phyloP scores from a whole-genome alignment of 1,139 yeast genomes.

The Suhomyces guaymorum region DNA sequence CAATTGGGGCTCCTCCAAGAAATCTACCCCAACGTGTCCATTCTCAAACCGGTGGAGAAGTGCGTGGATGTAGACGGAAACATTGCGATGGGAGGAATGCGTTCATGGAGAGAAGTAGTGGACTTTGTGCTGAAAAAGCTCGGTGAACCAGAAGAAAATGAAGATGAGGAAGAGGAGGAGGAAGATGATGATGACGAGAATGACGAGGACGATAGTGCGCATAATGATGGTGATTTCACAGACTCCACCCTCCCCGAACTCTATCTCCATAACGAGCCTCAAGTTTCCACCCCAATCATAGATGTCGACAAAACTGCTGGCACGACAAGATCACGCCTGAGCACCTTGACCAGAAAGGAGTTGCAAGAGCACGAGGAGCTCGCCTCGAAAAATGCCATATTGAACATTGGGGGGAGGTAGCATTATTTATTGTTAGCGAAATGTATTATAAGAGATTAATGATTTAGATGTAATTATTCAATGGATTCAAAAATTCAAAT shows the following conservation, averaged over 20 bases:
- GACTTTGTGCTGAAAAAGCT: slow-evolving; percentile 29
- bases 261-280: slow-evolving; percentile 1
- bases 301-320: slow-evolving; percentile 1
- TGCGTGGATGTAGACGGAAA: slow-evolving; percentile 34
- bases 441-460: too few relatives aligned
- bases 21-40: slow-evolving; percentile 29
- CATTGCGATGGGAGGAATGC: slow-evolving; percentile 37
- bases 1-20: slow-evolving; percentile 27
- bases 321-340: slow-evolving; percentile 8
- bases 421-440: too few relatives aligned
- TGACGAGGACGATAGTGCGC: slow-evolving; percentile 13
- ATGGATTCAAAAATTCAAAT: too few relatives aligned
- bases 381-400: slow-evolving; percentile 13
- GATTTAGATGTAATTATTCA: too few relatives aligned
- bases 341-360: slow-evolving; percentile 8
- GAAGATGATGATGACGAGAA: slow-evolving; percentile 19
- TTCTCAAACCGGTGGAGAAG: slow-evolving; percentile 33
- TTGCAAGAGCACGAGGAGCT: slow-evolving; percentile 13
- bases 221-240: slow-evolving; percentile 2
- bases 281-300: slow-evolving; percentile 6
- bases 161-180: slow-evolving; percentile 19
- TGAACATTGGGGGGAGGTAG: slow-evolving; percentile 10
- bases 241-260: slow-evolving; percentile 8
- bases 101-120: slow-evolving; percentile 34
- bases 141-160: slow-evolving; percentile 26